A percentile compares a stretch with the other conserved stretches of the same genome.
Conservation (phyloP, 441 rosid species). For the Theobroma grandiflorum region DNA sequence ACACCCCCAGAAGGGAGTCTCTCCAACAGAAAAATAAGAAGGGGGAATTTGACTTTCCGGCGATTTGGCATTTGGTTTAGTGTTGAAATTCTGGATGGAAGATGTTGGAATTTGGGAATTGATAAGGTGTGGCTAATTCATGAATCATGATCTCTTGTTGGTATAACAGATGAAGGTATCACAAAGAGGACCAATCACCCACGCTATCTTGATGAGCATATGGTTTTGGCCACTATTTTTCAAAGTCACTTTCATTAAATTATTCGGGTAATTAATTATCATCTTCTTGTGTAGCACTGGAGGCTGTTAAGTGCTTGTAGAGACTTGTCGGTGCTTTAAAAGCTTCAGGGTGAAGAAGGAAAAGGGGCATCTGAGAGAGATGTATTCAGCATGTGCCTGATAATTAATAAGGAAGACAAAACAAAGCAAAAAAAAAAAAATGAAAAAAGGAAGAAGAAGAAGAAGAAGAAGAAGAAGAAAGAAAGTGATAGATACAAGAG, state of each 20-base stretch:
- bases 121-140: no score
- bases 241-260: neutral
- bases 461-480: no score
- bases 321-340: constrained; percentile 20
- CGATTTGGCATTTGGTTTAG: neutral
- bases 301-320: neutral
- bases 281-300: neutral
- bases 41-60: no score
- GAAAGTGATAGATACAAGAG: neutral
- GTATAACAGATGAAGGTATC: neutral
- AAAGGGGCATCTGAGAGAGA: no score
- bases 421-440: no score
- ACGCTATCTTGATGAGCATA: neutral
- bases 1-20: no score
- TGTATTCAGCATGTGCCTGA: neutral
- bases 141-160: neutral
- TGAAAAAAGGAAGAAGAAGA: no score
- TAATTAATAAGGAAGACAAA: neutral
- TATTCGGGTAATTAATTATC: neutral
- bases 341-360: constrained; percentile 10
- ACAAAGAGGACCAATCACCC: neutral
- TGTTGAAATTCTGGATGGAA: neutral
- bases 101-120: neutral
- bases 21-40: no score
- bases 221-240: neutral